Evolutionary conservation across 2,329 filamentous ascomycete species (phyloP), one percentile per base, ranked within the genome.

Genomic region (Clonostachys sp.): DNA sequence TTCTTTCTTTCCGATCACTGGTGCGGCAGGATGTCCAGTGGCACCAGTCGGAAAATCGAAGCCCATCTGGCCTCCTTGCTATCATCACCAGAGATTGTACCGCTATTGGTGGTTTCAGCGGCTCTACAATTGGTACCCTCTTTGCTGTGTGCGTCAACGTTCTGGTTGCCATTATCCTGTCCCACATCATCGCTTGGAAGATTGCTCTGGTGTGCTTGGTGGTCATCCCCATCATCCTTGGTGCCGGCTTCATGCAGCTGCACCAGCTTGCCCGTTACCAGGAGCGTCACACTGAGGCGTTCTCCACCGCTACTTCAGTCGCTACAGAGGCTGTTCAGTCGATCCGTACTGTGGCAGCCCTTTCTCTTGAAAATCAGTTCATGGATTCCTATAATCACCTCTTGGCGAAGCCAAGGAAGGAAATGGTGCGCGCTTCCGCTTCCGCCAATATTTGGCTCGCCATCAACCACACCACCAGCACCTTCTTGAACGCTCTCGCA

Each of bases 141-240:
- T 77, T 87, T 46, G 80, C 83, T 2, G 81, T 84, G 16, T 53
- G 74, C 2, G 74, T 87, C 49, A 86, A 84, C 59, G 75, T 87
- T 17, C 52, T 87, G 24, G 80, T 74, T 0, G 82, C 80, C 1
- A 79, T 87, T 46, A 77, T 84, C 34, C 56, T 88, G 13, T 78
- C 83, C 0, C 81, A 85, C 52, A 77, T 86, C 45, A 71, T 88
- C 44, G 83, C 82, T 3, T 89, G 86, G 86, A 83, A 79, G 57
- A 86, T 89, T 48, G 83, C 84, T 1, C 62, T 89, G 10, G 84
- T 89, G 3, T 81, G 81, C 47, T 69, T 89, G 4, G 73, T 81
- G 2, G 70, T 79, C 17, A 78, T 88, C 0, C 86, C 85, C 0
- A 63, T 88, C 14, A 73, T 87, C 7, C 70, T 89, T 0, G 80